Evolutionary conservation across 768 basidiomycete genomes (phyloP).

Genomic region (Hericium coralloides): DNA sequence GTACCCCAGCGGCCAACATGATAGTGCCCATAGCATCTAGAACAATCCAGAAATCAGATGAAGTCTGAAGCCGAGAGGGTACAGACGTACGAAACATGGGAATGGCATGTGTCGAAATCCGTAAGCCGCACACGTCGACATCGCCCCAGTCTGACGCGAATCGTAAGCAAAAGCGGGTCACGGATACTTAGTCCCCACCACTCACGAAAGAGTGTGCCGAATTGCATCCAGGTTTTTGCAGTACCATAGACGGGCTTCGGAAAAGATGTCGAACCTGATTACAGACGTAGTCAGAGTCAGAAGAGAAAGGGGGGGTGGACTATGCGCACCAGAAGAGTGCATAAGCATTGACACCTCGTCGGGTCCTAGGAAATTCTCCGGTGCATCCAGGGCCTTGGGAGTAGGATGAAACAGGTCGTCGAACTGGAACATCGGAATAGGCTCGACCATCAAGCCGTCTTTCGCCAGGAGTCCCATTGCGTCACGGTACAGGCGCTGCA

Average conservation of each 20-base stretch:
- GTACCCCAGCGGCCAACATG: background rate
- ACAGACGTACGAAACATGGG: slow-evolving; percentile 1
- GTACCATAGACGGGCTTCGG: background rate
- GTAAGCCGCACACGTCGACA: background rate
- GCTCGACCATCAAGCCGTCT: background rate
- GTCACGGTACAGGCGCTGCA: background rate
- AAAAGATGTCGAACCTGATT: background rate
- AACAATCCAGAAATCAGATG: slow-evolving; percentile 3
- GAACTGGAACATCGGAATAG: background rate
- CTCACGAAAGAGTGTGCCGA: background rate
- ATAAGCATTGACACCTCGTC: background rate
- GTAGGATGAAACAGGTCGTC: background rate
- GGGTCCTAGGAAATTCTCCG: background rate
- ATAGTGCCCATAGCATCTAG: slow-evolving; percentile 2
- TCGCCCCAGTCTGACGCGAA: background rate
- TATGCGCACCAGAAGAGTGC: background rate
- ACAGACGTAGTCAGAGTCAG: background rate
- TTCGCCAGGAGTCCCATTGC: background rate
- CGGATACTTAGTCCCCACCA: no score
- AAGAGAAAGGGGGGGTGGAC: background rate
- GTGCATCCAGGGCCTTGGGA: background rate
- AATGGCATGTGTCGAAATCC: background rate
- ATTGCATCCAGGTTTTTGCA: background rate
- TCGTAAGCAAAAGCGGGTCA: no score
- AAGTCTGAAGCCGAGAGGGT: background rate